Conservation (phyloP, 768 basidiomycete genomes). For the Pulveroboletus sp. region DNA sequence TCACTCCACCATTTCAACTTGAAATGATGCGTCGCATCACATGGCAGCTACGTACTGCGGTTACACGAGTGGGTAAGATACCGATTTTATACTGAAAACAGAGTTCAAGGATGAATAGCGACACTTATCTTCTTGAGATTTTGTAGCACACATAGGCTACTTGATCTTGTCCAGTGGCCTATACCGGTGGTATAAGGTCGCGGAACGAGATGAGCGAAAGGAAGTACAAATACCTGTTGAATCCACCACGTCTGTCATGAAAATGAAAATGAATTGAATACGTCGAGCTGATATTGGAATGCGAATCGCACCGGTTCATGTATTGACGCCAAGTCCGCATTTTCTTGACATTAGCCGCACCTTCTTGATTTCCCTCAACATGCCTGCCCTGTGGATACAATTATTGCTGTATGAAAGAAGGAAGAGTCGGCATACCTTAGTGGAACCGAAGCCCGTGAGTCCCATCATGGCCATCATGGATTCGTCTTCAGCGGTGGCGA, state of each 20-base stretch:
- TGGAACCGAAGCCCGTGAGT: conserved; percentile 78
- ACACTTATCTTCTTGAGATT: no score
- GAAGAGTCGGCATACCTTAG: conserved; percentile 57
- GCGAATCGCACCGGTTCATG: conserved; percentile 79
- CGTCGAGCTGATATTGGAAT: neutral
- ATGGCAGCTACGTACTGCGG: neutral
- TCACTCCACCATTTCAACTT: conserved; percentile 3
- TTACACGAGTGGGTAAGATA: neutral
- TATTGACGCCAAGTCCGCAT: conserved; percentile 94
- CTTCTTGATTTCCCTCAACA: conserved; percentile 81
- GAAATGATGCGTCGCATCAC: neutral
- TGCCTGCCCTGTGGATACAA: conserved; percentile 58
- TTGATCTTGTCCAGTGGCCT: conserved; percentile 97
- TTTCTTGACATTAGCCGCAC: conserved; percentile 65
- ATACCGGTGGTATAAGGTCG: conserved; percentile 20
- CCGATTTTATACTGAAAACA: neutral
- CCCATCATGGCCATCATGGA: conserved; percentile 93
- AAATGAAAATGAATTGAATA: conserved; percentile 11
- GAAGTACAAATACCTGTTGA: conserved; percentile 58
- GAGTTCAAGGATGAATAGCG: no score
- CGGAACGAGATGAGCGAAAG: neutral
- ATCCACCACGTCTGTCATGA: conserved; percentile 66
- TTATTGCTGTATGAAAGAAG: neutral
- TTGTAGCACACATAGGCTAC: conserved; percentile 34
- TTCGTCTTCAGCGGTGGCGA: conserved; percentile 63